Percentiles rank a stretch among this genome's conserved stretches.
phyloP scores from a whole-genome alignment of 2,329 filamentous ascomycete genomes.

The Fonsecaea nubica region DNA sequence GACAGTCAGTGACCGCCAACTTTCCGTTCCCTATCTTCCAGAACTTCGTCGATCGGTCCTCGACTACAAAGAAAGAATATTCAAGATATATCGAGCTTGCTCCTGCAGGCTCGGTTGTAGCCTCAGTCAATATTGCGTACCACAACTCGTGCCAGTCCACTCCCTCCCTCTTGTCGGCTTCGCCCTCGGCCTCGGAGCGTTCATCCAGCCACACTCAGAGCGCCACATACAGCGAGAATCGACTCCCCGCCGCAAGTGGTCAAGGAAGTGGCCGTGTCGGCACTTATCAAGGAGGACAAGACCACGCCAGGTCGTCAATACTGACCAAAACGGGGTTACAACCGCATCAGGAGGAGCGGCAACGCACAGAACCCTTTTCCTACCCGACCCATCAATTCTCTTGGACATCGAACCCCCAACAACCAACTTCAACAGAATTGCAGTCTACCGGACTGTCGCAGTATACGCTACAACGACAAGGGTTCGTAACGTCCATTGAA shows the following conservation, averaged over 20 bases:
- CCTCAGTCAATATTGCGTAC: slow-evolving; percentile 36
- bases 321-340: slow-evolving; percentile 14
- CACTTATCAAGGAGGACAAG: slow-evolving; percentile 22
- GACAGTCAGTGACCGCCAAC: slow-evolving; percentile 25
- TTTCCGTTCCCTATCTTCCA: slow-evolving; percentile 24
- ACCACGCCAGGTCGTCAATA: slow-evolving; percentile 16
- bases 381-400: slow-evolving; percentile 22
- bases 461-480: slow-evolving; percentile 27
- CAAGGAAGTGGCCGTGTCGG: slow-evolving; percentile 17
- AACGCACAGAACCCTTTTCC: slow-evolving; percentile 9
- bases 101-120: slow-evolving; percentile 32
- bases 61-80: slow-evolving; percentile 10
- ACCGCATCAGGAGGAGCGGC: slow-evolving; percentile 22
- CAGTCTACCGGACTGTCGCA: slow-evolving; percentile 15
- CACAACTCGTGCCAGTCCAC: slow-evolving; percentile 27
- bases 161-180: slow-evolving; percentile 25
- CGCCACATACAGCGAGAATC: slow-evolving; percentile 24
- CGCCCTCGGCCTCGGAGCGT: slow-evolving; percentile 24
- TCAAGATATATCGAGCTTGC: slow-evolving; percentile 34
- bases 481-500: slow-evolving; percentile 24
- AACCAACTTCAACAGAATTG: slow-evolving; percentile 12
- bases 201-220: slow-evolving; percentile 25
- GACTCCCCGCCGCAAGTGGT: slow-evolving; percentile 26
- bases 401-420: slow-evolving; percentile 20
- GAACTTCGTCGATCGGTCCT: slow-evolving; percentile 17